Evolutionary conservation across 805 yeast species (phyloP), one percentile per base, ranked within the genome.

Genomic region (Ogataea parapolymorpha): DNA sequence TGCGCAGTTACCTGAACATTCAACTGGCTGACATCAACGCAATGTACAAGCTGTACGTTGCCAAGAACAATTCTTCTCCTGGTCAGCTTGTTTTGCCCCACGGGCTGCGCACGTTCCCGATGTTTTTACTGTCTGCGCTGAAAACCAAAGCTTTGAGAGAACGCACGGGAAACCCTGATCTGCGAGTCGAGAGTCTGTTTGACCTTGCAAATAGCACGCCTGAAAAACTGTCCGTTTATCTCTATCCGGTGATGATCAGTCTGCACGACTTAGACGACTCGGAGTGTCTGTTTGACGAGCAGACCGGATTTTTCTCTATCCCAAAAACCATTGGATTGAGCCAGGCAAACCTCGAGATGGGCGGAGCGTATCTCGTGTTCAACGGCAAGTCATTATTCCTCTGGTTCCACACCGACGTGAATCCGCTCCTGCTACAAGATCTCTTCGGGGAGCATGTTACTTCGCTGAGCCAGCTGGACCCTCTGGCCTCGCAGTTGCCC

Each of bases 61-160:
- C 72, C 6, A 65, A 68, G 10, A 62, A 67, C 18, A 62, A 71
- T 35, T 63, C 68, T 0, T 64, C 74, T 5, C 71, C 79, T 11
- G 75, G 79, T 10, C 88, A 85, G 55, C 67, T 93, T 46, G 73
- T 91, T 5, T 70, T 91, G 59, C 98, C 99, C 0, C 86, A 84
- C 32, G 77, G 91, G 8, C 67, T 93, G 52, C 77, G 78, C 43
- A 79, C 86, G 32, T 67, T 91, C 40, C 79, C 91, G 8, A 73
- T 81, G 53, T 79, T 75, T 51, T 57, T 85, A 36, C 68, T 89
- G 37, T 70, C 91, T 0, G 78, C 89, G 45, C 72, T 80, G 49
- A 93, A 91, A 58, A 59, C 84, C 1, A 72, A 69, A 39, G 79
- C 88, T 1, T 70, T 90, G 20, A 67, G 78, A 34, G 74, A 72